phyloP scores from a whole-genome alignment of 2,329 filamentous ascomycete species.

The Fusarium abutilonis region DNA sequence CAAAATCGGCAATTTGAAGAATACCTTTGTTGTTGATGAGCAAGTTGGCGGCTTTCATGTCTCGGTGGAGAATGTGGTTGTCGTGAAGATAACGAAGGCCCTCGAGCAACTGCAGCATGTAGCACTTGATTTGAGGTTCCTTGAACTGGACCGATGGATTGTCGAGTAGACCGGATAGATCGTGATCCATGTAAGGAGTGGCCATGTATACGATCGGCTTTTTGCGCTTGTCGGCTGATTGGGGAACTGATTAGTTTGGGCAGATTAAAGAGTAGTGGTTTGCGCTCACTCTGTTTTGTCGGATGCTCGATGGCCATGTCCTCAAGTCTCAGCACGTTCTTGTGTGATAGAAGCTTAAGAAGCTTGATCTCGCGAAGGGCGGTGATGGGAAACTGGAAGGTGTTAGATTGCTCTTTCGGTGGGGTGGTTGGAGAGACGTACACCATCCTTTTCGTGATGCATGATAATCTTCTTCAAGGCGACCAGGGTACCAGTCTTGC shows the following conservation, averaged over 20 bases:
- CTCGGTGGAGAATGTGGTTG: conserved; percentile 88
- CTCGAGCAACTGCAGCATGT: conserved; percentile 91
- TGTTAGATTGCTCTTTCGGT: conserved; percentile 18
- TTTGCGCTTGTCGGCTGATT: conserved; percentile 78
- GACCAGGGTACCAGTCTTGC: conserved; percentile 77
- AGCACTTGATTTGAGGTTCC: conserved; percentile 95
- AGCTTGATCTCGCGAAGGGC: conserved; percentile 97
- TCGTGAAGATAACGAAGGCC: conserved; percentile 92
- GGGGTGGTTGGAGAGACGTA: conserved; percentile 53
- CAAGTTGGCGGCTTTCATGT: conserved; percentile 99
- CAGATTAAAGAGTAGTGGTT: background rate
- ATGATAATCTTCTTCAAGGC: conserved; percentile 99
- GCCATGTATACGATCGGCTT: conserved; percentile 97
- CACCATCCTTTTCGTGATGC: conserved; percentile 98
- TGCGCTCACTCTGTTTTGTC: conserved; percentile 65
- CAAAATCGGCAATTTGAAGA: conserved; percentile 97
- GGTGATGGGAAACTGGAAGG: conserved; percentile 88
- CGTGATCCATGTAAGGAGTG: conserved; percentile 98
- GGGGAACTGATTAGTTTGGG: conserved; percentile 16
- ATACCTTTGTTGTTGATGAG: conserved; percentile 95
- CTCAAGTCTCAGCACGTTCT: conserved; percentile 85
- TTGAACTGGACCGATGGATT: conserved; percentile 91
- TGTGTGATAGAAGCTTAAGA: conserved; percentile 91
- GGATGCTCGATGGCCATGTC: conserved; percentile 95
- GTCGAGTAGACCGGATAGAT: conserved; percentile 95